Conservation (phyloP, 352 stramenopile genomes). For the Phytopythium sindhum region DNA sequence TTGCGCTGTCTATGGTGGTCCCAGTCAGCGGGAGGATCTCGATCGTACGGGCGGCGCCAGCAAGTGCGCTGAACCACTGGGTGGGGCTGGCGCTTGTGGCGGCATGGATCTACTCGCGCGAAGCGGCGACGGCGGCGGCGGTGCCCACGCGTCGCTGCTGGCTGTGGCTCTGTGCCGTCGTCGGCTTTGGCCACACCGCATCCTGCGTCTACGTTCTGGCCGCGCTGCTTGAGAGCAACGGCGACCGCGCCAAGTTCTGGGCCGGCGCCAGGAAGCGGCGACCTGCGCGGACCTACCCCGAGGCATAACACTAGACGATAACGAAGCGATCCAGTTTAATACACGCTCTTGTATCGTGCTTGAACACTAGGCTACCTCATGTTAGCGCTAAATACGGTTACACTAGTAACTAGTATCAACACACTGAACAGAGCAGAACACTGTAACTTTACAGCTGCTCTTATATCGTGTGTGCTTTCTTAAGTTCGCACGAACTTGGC, state of each 20-base stretch:
- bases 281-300: neutral
- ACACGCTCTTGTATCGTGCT: too few relatives aligned
- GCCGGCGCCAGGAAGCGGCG: conserved; percentile 22
- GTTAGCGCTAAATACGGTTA: too few relatives aligned
- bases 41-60: conserved; percentile 16
- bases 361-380: too few relatives aligned
- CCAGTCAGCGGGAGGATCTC: neutral
- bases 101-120: conserved; percentile 54
- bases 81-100: conserved; percentile 36
- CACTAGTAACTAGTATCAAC: too few relatives aligned
- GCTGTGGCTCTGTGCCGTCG: conserved; percentile 13
- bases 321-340: too few relatives aligned
- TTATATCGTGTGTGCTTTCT: too few relatives aligned
- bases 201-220: conserved; percentile 66
- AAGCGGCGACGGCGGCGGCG: conserved; percentile 16
- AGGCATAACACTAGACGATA: neutral
- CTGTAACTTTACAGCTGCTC: too few relatives aligned
- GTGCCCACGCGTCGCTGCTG: neutral
- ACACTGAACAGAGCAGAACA: too few relatives aligned
- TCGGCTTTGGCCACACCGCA: conserved; percentile 45
- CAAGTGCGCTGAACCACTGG: conserved; percentile 46
- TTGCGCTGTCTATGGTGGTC: conserved; percentile 8
- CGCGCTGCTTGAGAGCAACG: conserved; percentile 70
- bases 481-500: too few relatives aligned
- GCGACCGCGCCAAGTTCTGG: conserved; percentile 64